phyloP scores from a whole-genome alignment of 2,329 filamentous ascomycete genomes.

The Talaromyces piceae region DNA sequence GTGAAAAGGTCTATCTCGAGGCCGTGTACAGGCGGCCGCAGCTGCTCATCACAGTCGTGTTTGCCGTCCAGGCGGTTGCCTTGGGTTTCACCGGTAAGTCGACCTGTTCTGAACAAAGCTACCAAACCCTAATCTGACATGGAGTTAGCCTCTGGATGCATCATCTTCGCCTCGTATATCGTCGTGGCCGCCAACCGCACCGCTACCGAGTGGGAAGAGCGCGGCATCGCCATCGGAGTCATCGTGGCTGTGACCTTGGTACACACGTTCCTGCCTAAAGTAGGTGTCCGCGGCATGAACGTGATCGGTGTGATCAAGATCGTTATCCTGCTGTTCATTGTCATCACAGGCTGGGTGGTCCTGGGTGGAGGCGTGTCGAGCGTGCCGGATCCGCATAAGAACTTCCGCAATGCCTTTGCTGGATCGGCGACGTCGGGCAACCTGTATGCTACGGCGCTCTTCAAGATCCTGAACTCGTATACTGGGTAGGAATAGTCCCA shows the following conservation, averaged over 20 bases:
- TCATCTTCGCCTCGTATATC: constrained; percentile 21
- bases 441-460: constrained; percentile 44
- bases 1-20: constrained; percentile 44
- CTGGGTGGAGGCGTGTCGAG: constrained; percentile 10
- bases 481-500: constrained; percentile 38
- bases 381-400: constrained; percentile 10
- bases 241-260: constrained; percentile 31
- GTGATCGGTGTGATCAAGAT: constrained; percentile 41
- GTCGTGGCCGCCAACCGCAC: constrained; percentile 17
- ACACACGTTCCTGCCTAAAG: constrained; percentile 32
- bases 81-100: constrained; percentile 37
- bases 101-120: too few relatives aligned
- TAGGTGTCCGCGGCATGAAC: constrained; percentile 39
- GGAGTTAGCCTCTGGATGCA: constrained; percentile 17
- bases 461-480: constrained; percentile 52
- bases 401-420: constrained; percentile 11
- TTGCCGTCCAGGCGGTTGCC: constrained; percentile 41
- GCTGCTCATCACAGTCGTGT: constrained; percentile 42
- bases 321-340: constrained; percentile 33
- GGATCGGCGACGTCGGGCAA: constrained; percentile 27
- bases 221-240: constrained; percentile 21
- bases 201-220: constrained; percentile 19
- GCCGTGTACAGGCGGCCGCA: constrained; percentile 37
- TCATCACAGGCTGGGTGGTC: constrained; percentile 25
- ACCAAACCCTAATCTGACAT: background rate